Percentiles rank a stretch among this genome's conserved stretches.
phyloP scores from a whole-genome alignment of 768 basidiomycete genomes.

The Amanita inopinata region DNA sequence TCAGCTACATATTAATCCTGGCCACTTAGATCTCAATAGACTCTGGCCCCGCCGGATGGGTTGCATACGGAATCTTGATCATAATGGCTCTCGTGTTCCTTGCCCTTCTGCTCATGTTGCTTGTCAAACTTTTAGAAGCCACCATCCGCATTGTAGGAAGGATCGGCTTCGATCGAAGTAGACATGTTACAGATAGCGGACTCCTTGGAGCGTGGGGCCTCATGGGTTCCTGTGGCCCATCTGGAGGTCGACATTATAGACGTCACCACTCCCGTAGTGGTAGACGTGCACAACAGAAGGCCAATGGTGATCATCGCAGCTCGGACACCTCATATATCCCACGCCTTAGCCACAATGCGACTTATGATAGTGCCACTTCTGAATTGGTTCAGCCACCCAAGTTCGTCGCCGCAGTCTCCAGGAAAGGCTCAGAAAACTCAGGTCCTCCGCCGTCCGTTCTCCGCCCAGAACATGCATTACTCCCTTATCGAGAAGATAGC shows the following conservation, averaged over 20 bases:
- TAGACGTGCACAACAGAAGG: slow-evolving; percentile 13
- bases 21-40: slow-evolving; percentile 70
- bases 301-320: neutral
- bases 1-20: slow-evolving; percentile 2
- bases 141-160: slow-evolving; percentile 66
- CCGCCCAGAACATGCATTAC: slow-evolving; percentile 69
- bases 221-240: slow-evolving; percentile 52
- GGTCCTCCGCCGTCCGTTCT: slow-evolving; percentile 63
- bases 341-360: slow-evolving; percentile 25
- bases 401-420: slow-evolving; percentile 26
- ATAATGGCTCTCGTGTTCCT: slow-evolving; percentile 77
- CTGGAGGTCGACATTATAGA: slow-evolving; percentile 24
- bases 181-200: slow-evolving; percentile 74
- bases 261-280: slow-evolving; percentile 18
- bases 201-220: slow-evolving; percentile 78
- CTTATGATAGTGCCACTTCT: slow-evolving; percentile 19
- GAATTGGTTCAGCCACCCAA: slow-evolving; percentile 17
- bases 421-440: slow-evolving; percentile 44
- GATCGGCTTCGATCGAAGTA: slow-evolving; percentile 78
- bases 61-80: slow-evolving; percentile 86
- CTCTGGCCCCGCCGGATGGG: slow-evolving; percentile 76
- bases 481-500: slow-evolving; percentile 69
- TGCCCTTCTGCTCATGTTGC: slow-evolving; percentile 71
- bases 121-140: slow-evolving; percentile 81
- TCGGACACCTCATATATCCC: slow-evolving; percentile 26